Evolutionary conservation across 176 grass and related monocot species (phyloP).

Genomic region (Avena insularis): DNA sequence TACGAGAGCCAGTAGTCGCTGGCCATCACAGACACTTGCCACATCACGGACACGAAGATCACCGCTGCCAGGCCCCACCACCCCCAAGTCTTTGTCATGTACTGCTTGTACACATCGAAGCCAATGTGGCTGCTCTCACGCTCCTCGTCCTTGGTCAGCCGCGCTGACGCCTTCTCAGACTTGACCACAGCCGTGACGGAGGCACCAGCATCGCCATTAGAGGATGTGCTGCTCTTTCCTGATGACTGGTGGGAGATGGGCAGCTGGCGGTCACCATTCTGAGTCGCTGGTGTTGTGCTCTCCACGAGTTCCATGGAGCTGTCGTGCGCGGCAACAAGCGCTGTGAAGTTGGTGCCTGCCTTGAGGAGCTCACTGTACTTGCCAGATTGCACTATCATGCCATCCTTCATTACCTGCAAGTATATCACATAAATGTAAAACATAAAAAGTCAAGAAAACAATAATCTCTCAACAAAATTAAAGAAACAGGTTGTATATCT

Average conservation of each 20-base stretch:
- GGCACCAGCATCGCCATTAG: neutral
- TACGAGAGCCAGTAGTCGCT: slow-evolving; percentile 92
- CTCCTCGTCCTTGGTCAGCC: slow-evolving; percentile 86
- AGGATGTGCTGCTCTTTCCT: neutral
- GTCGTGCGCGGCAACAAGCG: slow-evolving; percentile 81
- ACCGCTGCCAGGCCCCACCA: slow-evolving; percentile 67
- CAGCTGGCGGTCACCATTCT: slow-evolving; percentile 12
- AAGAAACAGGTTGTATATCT: too few relatives aligned
- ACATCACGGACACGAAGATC: slow-evolving; percentile 46
- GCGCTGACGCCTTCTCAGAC: slow-evolving; percentile 54
- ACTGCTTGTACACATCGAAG: slow-evolving; percentile 65
- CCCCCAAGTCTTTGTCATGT: slow-evolving; percentile 82
- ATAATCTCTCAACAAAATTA: too few relatives aligned
- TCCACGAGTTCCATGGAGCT: slow-evolving; percentile 94
- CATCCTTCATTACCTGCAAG: slow-evolving; percentile 81
- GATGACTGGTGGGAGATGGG: slow-evolving; percentile 47
- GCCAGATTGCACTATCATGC: slow-evolving; percentile 71
- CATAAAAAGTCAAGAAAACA: too few relatives aligned
- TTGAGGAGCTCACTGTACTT: slow-evolving; percentile 73
- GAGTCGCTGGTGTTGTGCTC: slow-evolving; percentile 29
- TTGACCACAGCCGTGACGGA: slow-evolving; percentile 40
- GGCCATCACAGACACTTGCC: slow-evolving; percentile 71
- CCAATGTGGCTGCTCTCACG: slow-evolving; percentile 74
- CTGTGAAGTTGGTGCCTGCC: slow-evolving; percentile 61
- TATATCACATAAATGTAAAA: neutral